These are phyloP conservation scores for Stylosanthes scabra DNA, from an alignment of 331 rosid species.

Conservation along the genomic window DNA sequence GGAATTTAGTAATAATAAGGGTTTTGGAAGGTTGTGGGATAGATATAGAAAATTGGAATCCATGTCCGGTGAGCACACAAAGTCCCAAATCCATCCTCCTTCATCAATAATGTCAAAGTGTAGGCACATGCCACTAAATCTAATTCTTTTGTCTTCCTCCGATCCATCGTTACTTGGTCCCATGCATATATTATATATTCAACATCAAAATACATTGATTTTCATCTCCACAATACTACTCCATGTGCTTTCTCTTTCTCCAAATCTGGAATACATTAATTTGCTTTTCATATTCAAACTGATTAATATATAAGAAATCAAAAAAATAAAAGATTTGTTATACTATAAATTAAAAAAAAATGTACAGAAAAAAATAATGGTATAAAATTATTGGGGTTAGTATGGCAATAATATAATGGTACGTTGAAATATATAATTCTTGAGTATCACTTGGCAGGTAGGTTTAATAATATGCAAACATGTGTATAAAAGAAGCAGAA, in stretches of 20 bases:
- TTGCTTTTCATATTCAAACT: no score
- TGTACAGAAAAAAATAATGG: neutral
- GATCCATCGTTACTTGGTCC: neutral
- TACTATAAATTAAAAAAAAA: no score
- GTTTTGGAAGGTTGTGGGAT: neutral
- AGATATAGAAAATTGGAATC: constrained; percentile 9
- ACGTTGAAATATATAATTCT: neutral
- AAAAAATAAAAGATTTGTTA: no score
- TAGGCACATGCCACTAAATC: neutral
- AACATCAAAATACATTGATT: neutral
- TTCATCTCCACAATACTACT: neutral
- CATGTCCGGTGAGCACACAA: constrained; percentile 1
- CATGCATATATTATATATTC: no score
- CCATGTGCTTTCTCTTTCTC: constrained; percentile 4
- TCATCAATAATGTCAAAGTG: constrained; percentile 14
- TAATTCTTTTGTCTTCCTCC: neutral
- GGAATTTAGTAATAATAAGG: no score
- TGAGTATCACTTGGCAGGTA: neutral
- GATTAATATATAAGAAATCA: no score
- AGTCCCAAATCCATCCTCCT: constrained; percentile 23
- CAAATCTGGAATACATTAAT: no score
- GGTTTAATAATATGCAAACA: neutral
- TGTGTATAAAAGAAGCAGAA: neutral
- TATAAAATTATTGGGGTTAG: neutral
- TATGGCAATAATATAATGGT: neutral